Evolutionary conservation across 495 filamentous ascomycete species (phyloP), one percentile per base, ranked within the genome.

Genomic region (Hypoxylon trugodes): DNA sequence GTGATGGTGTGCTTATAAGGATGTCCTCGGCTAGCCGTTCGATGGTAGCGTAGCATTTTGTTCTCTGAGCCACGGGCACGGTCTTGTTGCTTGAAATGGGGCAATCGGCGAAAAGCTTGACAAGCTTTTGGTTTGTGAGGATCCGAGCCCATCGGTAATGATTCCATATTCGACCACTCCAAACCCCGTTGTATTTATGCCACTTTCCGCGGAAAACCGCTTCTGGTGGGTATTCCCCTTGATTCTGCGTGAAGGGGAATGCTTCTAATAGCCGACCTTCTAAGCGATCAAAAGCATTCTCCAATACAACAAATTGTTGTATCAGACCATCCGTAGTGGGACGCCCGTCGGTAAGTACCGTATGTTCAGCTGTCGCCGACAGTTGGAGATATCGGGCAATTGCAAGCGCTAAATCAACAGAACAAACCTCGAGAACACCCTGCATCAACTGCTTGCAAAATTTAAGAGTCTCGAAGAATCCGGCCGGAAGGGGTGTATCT

Each of bases 121-220:
- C 49, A 6, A 89, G 80, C 18, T 78, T 75, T 49, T 88, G 82
- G 66, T 80, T 83, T 21, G 82, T 73, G 9, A 87, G 66, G 36
- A 88, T 83, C 22, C 84, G 82, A 1, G 83, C 78, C 70, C 82
- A 84, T 25, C 88, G 85, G 62, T 86, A 88, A 48, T 87, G 80
- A 52, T 87, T 90, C 83, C 84, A 87, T 21, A 83, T 76, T 18
- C 82, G 76, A 12, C 79, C 79, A 22, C 80, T 73, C 83, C 84
- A 88, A 35, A 84, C 77, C 46, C 82, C 80, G 3, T 66, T 66
- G 65, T 90, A 90, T 12, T 80, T 67, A 63, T 90, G 85, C 65
- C 87, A 90, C 53, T 79, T 75, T 26, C 82, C 79, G 36, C 82
- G 79, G 59, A 85, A 87, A 33, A 83, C 73, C 16, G 71, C 75